Percentiles rank a stretch among this genome's conserved stretches.
Evolutionary conservation across 148 eudicot genomes (phyloP).

Genomic region (Spergularia bocconei): DNA sequence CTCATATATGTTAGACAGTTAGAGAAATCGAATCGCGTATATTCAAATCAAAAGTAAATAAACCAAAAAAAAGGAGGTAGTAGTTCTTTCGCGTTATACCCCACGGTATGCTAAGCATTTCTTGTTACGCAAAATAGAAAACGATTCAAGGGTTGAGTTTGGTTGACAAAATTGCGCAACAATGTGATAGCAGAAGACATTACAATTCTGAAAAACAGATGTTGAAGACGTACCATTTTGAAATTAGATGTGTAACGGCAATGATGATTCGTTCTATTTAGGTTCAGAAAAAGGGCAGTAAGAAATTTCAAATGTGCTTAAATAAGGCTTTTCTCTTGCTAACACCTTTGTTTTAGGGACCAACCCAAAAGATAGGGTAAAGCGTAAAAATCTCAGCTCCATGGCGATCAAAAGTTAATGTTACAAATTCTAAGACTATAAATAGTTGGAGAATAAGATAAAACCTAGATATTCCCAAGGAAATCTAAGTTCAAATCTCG

Average conservation of each 20-base stretch:
- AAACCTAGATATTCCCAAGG: not conserved
- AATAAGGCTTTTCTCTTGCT: not conserved
- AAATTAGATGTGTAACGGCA: not conserved
- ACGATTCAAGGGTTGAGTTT: too few relatives aligned
- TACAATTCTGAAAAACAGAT: not conserved
- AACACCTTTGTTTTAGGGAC: not conserved
- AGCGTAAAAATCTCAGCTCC: not conserved
- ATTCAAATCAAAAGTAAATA: too few relatives aligned
- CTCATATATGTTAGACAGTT: too few relatives aligned
- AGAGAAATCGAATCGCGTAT: too few relatives aligned
- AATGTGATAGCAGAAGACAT: not conserved
- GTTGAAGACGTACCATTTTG: slow-evolving; percentile 1
- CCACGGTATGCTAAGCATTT: too few relatives aligned
- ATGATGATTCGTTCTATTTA: not conserved
- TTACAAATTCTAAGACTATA: not conserved
- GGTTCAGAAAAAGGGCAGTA: not conserved
- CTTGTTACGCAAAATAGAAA: too few relatives aligned
- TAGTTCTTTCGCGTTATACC: too few relatives aligned
- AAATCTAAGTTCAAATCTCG: too few relatives aligned
- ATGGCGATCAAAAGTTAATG: not conserved
- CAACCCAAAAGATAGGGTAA: not conserved
- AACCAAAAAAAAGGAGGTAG: too few relatives aligned
- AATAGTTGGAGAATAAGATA: not conserved
- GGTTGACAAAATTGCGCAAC: too few relatives aligned
- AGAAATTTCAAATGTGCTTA: not conserved